A percentile compares a stretch with the other conserved stretches of the same genome.
phyloP scores from a whole-genome alignment of 2,329 filamentous ascomycete species.

The Nemania sp. region DNA sequence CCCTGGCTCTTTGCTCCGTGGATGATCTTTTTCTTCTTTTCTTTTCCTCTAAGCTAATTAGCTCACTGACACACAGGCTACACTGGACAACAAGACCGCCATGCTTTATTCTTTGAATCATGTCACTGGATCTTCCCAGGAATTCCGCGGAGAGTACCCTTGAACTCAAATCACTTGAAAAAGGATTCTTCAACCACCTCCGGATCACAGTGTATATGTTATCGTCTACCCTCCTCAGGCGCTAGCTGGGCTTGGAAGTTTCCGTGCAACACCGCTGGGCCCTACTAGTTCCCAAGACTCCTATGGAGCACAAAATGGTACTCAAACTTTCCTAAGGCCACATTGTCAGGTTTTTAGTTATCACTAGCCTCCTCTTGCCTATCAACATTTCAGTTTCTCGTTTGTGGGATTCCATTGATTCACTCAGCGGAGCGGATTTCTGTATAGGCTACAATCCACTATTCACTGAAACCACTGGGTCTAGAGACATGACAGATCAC shows the following conservation, averaged over 20 bases:
- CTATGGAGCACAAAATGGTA: constrained; percentile 18
- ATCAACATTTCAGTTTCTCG: constrained; percentile 10
- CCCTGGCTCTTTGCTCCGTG: constrained; percentile 45
- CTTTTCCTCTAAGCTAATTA: constrained; percentile 10
- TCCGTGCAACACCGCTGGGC: constrained; percentile 19
- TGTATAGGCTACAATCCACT: constrained; percentile 6
- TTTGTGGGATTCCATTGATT: constrained; percentile 4
- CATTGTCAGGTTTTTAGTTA: constrained; percentile 9
- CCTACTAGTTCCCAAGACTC: not conserved
- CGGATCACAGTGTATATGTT: constrained; percentile 19
- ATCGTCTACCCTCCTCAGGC: constrained; percentile 3
- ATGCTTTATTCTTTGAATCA: constrained; percentile 11
- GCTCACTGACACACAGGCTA: constrained; percentile 41
- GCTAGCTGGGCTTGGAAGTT: constrained; percentile 25
- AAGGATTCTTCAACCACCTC: constrained; percentile 18
- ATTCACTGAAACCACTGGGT: not conserved
- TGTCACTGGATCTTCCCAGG: constrained; percentile 23
- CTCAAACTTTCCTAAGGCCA: constrained; percentile 13
- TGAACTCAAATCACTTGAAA: not conserved
- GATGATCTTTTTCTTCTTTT: constrained; percentile 34
- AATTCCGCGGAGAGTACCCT: constrained; percentile 22
- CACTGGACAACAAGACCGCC: constrained; percentile 33
- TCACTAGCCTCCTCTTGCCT: constrained; percentile 11
- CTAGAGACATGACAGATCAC: constrained; percentile 3
- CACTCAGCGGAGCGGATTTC: constrained; percentile 5